These are phyloP conservation scores for Dipodascopsis uninucleata DNA, from an alignment of 805 yeast species.

Conservation along the genomic window DNA sequence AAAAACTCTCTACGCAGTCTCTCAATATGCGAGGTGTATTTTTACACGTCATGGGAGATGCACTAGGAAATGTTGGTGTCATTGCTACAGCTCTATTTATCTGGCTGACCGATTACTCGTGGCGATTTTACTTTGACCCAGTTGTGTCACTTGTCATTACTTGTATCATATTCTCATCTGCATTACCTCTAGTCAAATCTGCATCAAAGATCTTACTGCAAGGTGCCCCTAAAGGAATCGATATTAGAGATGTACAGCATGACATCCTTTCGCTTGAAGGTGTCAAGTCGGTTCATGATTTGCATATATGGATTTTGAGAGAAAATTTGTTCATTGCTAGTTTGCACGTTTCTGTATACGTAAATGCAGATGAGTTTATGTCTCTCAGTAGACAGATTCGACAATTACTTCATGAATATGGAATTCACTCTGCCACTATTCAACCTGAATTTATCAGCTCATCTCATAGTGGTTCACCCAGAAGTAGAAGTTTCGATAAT, in stretches of 20 bases:
- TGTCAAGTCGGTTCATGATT: slow-evolving; percentile 84
- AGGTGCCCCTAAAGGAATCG: slow-evolving; percentile 83
- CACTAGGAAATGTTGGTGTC: slow-evolving; percentile 92
- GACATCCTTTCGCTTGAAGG: slow-evolving; percentile 67
- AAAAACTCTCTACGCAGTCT: slow-evolving; percentile 46
- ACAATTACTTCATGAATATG: slow-evolving; percentile 72
- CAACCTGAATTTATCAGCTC: slow-evolving; percentile 77
- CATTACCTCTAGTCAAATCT: slow-evolving; percentile 81
- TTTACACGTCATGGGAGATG: slow-evolving; percentile 93
- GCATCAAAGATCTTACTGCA: slow-evolving; percentile 85
- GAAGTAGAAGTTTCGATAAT: background rate
- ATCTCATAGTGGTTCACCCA: slow-evolving; percentile 1
- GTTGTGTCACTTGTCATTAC: slow-evolving; percentile 81
- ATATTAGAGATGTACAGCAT: slow-evolving; percentile 66
- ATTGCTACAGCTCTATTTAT: slow-evolving; percentile 84
- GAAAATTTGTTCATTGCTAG: slow-evolving; percentile 86
- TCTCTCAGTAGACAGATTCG: slow-evolving; percentile 72
- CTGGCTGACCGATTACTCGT: slow-evolving; percentile 86
- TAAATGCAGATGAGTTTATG: slow-evolving; percentile 58
- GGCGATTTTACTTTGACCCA: slow-evolving; percentile 88
- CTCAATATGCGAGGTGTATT: slow-evolving; percentile 97
- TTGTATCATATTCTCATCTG: slow-evolving; percentile 81
- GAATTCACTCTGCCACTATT: slow-evolving; percentile 89
- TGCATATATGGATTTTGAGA: slow-evolving; percentile 93
- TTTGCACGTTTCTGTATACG: slow-evolving; percentile 73